Conservation (phyloP, 352 stramenopile species). For the Phytophthora agathidicida region DNA sequence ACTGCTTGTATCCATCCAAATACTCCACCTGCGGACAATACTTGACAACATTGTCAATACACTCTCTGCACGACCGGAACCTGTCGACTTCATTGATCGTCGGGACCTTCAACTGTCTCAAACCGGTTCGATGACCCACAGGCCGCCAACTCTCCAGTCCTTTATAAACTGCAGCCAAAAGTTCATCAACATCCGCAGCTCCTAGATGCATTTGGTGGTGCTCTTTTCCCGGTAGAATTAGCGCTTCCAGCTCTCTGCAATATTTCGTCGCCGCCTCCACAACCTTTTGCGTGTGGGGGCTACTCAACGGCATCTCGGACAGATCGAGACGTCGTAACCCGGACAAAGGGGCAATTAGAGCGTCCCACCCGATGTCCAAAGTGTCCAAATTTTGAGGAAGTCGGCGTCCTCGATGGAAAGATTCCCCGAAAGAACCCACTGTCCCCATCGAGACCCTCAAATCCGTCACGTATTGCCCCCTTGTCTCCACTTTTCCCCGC, state of each 20-base stretch:
- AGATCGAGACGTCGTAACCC: constrained; percentile 26
- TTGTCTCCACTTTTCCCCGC: constrained; percentile 1
- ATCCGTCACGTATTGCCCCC: constrained; percentile 23
- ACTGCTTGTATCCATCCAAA: constrained; percentile 39
- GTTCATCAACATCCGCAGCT: neutral
- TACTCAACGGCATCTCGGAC: constrained; percentile 30
- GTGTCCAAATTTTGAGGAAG: constrained; percentile 28
- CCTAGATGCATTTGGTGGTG: neutral
- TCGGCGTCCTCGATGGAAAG: constrained; percentile 15
- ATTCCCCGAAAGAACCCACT: constrained; percentile 12
- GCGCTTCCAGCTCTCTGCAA: constrained; percentile 27
- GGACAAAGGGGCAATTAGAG: constrained; percentile 15
- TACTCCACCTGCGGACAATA: constrained; percentile 34
- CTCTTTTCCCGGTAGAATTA: constrained; percentile 30
- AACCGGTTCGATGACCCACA: constrained; percentile 6
- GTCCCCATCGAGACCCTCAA: constrained; percentile 35
- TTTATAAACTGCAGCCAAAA: constrained; percentile 31
- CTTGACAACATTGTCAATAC: constrained; percentile 33
- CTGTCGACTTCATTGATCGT: constrained; percentile 21
- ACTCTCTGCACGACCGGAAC: constrained; percentile 21
- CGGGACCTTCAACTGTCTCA: constrained; percentile 35
- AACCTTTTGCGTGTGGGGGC: constrained; percentile 15
- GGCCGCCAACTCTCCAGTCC: constrained; percentile 25
- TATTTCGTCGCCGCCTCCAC: constrained; percentile 24
- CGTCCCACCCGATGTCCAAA: constrained; percentile 31